phyloP scores from a whole-genome alignment of 352 stramenopile genomes.

The Phytophthora kernoviae region DNA sequence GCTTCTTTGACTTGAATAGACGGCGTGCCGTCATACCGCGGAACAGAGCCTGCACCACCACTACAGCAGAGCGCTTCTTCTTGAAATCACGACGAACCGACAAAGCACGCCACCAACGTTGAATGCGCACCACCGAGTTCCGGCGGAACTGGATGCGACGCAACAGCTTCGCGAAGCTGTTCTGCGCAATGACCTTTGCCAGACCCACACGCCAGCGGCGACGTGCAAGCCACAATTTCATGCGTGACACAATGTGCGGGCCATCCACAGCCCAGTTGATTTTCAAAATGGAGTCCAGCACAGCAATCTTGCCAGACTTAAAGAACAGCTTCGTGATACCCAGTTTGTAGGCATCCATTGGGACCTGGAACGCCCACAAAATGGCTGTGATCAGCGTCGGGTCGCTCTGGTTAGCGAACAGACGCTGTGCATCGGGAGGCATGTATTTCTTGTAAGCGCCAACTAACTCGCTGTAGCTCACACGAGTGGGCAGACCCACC shows the following conservation, averaged over 20 bases:
- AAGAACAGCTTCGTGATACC: constrained; percentile 92
- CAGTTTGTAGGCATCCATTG: constrained; percentile 84
- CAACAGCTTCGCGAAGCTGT: constrained; percentile 68
- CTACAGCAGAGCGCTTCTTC: constrained; percentile 73
- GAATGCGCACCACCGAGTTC: constrained; percentile 61
- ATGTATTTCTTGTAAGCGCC: constrained; percentile 85
- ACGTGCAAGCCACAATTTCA: constrained; percentile 85
- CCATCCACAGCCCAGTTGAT: constrained; percentile 90
- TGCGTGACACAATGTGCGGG: constrained; percentile 79
- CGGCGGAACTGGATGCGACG: constrained; percentile 62
- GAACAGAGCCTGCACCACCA: constrained; percentile 83
- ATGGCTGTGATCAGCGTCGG: constrained; percentile 87
- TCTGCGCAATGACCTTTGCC: constrained; percentile 79
- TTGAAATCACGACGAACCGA: constrained; percentile 80
- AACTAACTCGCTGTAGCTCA: constrained; percentile 90
- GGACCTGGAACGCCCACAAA: constrained; percentile 90
- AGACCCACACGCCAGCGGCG: constrained; percentile 82
- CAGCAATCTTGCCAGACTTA: constrained; percentile 90
- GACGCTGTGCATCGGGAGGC: constrained; percentile 65
- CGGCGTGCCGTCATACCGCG: constrained; percentile 74
- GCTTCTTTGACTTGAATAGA: constrained; percentile 85
- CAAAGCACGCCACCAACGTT: constrained; percentile 86
- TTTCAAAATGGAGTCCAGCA: constrained; percentile 88
- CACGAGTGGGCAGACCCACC: constrained; percentile 88
- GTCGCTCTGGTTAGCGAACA: constrained; percentile 85